phyloP scores from a whole-genome alignment of 495 filamentous ascomycete genomes.

The Hypoxylon trugodes region DNA sequence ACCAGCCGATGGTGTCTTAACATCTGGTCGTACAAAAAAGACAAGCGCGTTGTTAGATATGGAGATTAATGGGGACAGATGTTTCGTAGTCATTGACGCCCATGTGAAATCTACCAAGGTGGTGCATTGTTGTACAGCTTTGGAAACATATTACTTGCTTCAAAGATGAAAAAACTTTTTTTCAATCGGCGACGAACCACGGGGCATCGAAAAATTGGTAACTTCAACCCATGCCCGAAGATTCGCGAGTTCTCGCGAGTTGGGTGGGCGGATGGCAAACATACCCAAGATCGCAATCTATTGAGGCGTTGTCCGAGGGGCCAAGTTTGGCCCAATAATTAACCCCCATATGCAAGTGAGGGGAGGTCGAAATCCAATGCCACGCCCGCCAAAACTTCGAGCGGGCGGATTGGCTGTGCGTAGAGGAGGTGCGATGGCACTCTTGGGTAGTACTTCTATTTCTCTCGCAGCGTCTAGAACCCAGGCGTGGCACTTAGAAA shows the following conservation, averaged over 20 bases:
- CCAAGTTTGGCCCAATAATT: constrained; percentile 30
- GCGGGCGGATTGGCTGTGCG: constrained; percentile 20
- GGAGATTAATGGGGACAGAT: constrained; percentile 38
- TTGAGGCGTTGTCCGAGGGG: constrained; percentile 12
- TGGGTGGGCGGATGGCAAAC: constrained; percentile 34
- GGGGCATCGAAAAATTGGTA: constrained; percentile 28
- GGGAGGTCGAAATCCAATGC: constrained; percentile 19
- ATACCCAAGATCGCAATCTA: constrained; percentile 38
- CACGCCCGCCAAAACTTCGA: background rate
- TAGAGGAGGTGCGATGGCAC: constrained; percentile 36
- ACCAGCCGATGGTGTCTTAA: constrained; percentile 33
- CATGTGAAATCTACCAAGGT: constrained; percentile 33
- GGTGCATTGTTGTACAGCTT: constrained; percentile 34
- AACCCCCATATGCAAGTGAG: constrained; percentile 29
- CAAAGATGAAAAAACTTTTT: constrained; percentile 13
- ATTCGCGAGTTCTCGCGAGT: constrained; percentile 21
- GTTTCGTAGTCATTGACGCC: constrained; percentile 42
- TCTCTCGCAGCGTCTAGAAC: constrained; percentile 39
- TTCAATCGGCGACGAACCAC: constrained; percentile 27
- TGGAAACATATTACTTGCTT: constrained; percentile 22
- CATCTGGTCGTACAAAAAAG: constrained; percentile 40
- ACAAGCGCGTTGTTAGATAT: constrained; percentile 33
- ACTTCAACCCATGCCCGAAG: constrained; percentile 15
- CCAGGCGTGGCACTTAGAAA: constrained; percentile 33
- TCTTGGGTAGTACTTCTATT: constrained; percentile 27